Conservation (phyloP, 2,329 filamentous ascomycete genomes). For the Xylariaceae sp. region DNA sequence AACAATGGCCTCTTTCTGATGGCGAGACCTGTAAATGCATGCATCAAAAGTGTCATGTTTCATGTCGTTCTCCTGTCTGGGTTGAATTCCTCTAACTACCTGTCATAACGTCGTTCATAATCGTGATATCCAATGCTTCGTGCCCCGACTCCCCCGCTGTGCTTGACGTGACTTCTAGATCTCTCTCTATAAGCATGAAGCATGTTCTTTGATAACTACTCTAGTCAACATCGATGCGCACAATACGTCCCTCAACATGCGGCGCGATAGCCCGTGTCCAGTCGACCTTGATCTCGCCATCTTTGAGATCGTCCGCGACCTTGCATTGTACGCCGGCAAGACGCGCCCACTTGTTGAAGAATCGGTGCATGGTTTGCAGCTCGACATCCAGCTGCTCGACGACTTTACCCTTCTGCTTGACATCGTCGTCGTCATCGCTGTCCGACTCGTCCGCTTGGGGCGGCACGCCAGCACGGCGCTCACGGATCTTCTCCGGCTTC, state of each 20-base stretch:
- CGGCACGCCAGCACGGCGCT: conserved; percentile 30
- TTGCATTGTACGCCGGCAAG: conserved; percentile 56
- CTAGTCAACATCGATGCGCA: conserved; percentile 23
- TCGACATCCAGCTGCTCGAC: conserved; percentile 47
- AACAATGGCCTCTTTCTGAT: too few species aligned
- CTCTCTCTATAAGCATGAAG: not conserved
- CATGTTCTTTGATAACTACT: not conserved
- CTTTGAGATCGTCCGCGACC: conserved; percentile 50
- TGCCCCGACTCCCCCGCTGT: not conserved
- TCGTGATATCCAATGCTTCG: not conserved
- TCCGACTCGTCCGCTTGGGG: conserved; percentile 41
- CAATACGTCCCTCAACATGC: conserved; percentile 69
- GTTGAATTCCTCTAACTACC: not conserved
- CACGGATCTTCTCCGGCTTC: conserved; percentile 35
- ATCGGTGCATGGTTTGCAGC: conserved; percentile 61
- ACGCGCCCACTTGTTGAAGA: conserved; percentile 68
- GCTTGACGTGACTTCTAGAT: not conserved
- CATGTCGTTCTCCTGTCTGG: not conserved
- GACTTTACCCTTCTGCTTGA: conserved; percentile 18
- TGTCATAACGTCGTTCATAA: not conserved
- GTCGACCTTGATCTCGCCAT: conserved; percentile 56
- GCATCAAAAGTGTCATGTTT: not conserved
- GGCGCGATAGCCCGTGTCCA: conserved; percentile 82
- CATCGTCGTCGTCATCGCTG: conserved; percentile 32
- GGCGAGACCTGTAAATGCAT: not conserved